Conservation (phyloP, 352 stramenopile species). For the Pythium plurisporium region DNA sequence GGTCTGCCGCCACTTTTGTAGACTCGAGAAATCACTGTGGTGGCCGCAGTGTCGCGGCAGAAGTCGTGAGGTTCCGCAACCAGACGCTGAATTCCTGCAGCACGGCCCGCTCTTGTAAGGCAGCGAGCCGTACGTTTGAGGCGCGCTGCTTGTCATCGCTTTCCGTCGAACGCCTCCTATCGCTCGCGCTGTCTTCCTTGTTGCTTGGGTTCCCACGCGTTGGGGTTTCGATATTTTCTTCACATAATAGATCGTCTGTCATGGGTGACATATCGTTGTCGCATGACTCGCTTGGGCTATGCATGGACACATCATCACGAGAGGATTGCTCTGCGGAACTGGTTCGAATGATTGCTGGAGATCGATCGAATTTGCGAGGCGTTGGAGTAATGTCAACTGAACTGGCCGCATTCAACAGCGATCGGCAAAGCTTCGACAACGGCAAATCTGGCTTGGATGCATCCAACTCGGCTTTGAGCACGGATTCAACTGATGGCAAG, state of each 20-base stretch:
- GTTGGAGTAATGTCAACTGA: slow-evolving; percentile 35
- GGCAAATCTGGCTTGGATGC: slow-evolving; percentile 1
- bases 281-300: no score
- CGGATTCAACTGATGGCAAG: slow-evolving; percentile 35
- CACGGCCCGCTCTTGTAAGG: slow-evolving; percentile 67
- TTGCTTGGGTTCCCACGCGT: not conserved
- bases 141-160: not conserved
- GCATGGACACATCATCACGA: not conserved
- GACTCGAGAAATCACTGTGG: not conserved
- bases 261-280: slow-evolving; percentile 29
- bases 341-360: not conserved
- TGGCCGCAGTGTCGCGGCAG: not conserved
- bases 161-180: not conserved
- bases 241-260: slow-evolving; percentile 52
- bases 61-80: slow-evolving; percentile 49
- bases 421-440: slow-evolving; percentile 47
- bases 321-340: not conserved
- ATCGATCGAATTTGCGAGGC: slow-evolving; percentile 6
- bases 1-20: slow-evolving; percentile 27
- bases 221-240: slow-evolving; percentile 57
- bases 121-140: slow-evolving; percentile 16
- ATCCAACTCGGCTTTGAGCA: slow-evolving; percentile 30
- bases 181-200: not conserved
- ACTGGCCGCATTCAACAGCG: slow-evolving; percentile 44
- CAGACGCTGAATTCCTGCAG: slow-evolving; percentile 79